These are phyloP conservation scores for Calonectria naviculata DNA, from an alignment of 2,329 filamentous ascomycete genomes.

Conservation along the genomic window DNA sequence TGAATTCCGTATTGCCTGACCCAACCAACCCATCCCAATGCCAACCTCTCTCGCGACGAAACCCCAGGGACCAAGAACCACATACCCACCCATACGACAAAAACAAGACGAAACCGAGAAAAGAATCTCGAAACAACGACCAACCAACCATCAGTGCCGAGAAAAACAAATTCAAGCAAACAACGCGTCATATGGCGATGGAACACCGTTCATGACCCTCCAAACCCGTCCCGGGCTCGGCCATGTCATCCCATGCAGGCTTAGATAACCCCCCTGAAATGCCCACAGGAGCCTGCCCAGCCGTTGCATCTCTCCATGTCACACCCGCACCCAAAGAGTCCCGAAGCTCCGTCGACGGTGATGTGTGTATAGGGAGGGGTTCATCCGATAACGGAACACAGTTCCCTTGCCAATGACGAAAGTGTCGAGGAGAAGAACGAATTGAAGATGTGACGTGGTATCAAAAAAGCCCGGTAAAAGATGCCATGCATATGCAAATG, in stretches of 20 bases:
- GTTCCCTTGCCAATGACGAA: slow-evolving; percentile 17
- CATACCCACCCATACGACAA: slow-evolving; percentile 24
- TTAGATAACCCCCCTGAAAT: background rate
- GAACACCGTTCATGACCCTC: slow-evolving; percentile 1
- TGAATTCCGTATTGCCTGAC: slow-evolving; percentile 25
- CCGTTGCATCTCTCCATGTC: background rate
- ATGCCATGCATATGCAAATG: slow-evolving; percentile 37
- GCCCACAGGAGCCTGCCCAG: background rate
- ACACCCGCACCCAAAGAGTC: background rate
- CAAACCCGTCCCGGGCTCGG: background rate
- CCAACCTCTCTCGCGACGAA: slow-evolving; percentile 31
- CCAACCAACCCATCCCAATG: slow-evolving; percentile 28
- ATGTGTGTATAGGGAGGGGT: background rate
- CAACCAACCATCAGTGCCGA: slow-evolving; percentile 3
- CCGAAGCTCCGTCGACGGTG: background rate
- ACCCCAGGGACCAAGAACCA: slow-evolving; percentile 20
- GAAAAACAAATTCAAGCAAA: slow-evolving; percentile 11
- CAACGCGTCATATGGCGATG: background rate
- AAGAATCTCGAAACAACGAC: slow-evolving; percentile 6
- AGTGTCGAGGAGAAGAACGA: slow-evolving; percentile 31
- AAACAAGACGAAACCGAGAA: background rate
- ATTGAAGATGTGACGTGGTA: slow-evolving; percentile 42
- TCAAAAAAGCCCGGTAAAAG: slow-evolving; percentile 43
- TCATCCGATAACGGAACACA: background rate
- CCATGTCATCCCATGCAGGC: background rate